Evolutionary conservation across 1,284 basidiomycete genomes (phyloP).

Genomic region (Trichosporon coremiiforme): DNA sequence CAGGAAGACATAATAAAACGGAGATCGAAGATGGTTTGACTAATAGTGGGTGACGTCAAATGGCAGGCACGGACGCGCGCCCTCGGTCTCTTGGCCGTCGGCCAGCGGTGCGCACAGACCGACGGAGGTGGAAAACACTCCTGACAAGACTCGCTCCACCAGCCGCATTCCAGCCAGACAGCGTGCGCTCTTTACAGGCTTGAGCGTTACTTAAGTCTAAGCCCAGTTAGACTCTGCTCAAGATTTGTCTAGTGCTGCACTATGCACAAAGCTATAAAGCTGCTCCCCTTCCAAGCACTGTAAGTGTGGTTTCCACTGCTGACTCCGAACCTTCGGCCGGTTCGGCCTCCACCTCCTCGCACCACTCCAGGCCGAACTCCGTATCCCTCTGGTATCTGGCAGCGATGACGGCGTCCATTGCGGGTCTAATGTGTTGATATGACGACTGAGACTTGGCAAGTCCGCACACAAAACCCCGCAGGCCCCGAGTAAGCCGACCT

Average conservation of each 20-base stretch:
- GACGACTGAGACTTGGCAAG: neutral
- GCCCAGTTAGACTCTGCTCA: too few species aligned
- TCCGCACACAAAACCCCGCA: neutral
- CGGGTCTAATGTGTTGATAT: neutral
- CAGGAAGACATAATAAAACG: neutral
- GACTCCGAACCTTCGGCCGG: neutral
- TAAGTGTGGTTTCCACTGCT: too few species aligned
- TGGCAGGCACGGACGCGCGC: neutral
- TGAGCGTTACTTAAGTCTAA: neutral
- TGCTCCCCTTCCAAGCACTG: too few species aligned
- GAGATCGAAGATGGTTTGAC: neutral
- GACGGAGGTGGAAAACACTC: neutral
- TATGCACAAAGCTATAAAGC: too few species aligned
- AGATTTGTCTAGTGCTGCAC: too few species aligned
- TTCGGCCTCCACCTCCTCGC: neutral
- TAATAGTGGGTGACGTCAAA: constrained; percentile 16
- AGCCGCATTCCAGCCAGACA: neutral
- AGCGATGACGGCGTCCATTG: neutral
- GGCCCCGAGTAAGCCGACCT: constrained; percentile 2
- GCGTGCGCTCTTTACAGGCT: neutral
- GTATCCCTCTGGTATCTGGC: neutral
- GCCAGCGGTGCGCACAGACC: neutral
- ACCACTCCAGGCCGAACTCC: neutral
- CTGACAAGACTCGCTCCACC: neutral
- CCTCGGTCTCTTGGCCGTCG: constrained; percentile 18